These are phyloP conservation scores for Rhodomyrtus psidioides DNA, from an alignment of 441 rosid genomes.

Conservation along the genomic window DNA sequence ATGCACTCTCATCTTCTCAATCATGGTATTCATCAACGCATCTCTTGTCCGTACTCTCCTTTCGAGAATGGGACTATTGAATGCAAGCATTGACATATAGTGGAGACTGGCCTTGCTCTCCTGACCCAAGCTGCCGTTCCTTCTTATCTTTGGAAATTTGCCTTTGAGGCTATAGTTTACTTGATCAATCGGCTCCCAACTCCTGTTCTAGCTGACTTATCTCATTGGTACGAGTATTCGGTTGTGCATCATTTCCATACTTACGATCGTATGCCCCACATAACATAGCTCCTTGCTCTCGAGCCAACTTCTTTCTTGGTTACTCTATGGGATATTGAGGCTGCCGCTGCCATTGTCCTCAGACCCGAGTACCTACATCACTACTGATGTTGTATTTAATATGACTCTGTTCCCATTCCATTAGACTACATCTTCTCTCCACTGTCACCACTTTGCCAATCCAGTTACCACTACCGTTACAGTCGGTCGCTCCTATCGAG, in stretches of 20 bases:
- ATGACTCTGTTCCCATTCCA: background rate
- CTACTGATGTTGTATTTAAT: background rate
- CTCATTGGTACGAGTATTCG: background rate
- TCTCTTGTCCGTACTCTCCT: background rate
- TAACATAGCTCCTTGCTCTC: background rate
- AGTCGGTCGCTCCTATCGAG: background rate
- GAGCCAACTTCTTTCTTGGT: background rate
- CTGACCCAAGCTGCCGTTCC: too few species aligned
- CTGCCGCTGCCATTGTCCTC: background rate
- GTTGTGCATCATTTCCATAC: background rate
- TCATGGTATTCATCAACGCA: background rate
- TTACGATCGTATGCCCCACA: background rate
- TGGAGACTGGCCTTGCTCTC: too few species aligned
- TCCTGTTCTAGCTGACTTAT: background rate
- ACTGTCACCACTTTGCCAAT: background rate
- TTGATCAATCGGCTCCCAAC: too few species aligned
- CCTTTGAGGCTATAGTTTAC: too few species aligned
- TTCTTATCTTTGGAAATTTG: too few species aligned
- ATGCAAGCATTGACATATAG: background rate
- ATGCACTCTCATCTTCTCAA: background rate
- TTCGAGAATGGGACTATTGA: background rate
- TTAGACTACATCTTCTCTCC: background rate
- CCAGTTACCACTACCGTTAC: background rate
- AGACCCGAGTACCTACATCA: background rate
- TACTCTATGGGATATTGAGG: background rate